Evolutionary conservation across 2,329 filamentous ascomycete species (phyloP).

Genomic region (Escovopsis sp.): DNA sequence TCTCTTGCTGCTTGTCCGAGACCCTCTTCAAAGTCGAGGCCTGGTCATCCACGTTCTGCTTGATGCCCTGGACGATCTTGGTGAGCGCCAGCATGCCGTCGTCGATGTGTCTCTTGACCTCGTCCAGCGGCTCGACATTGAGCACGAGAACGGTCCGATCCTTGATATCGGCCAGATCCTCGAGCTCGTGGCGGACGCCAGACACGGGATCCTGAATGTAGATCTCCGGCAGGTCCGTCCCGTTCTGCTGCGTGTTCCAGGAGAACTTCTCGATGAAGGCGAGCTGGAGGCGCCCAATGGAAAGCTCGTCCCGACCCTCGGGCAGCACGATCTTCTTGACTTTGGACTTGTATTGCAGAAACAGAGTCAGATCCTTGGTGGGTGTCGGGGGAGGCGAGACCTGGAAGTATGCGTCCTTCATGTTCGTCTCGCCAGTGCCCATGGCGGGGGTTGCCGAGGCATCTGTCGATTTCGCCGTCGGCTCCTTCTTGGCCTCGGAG

Average conservation of each 20-base stretch:
- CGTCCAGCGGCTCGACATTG: slow-evolving; percentile 84
- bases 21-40: slow-evolving; percentile 69
- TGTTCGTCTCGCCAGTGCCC: slow-evolving; percentile 27
- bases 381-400: slow-evolving; percentile 48
- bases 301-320: slow-evolving; percentile 71
- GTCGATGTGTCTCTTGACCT: slow-evolving; percentile 92
- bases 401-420: slow-evolving; percentile 34
- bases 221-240: slow-evolving; percentile 84
- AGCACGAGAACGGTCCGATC: slow-evolving; percentile 89
- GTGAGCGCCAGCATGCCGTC: slow-evolving; percentile 73
- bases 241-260: slow-evolving; percentile 94
- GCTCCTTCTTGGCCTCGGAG: slow-evolving; percentile 6
- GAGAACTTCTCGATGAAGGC: slow-evolving; percentile 99
- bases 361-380: slow-evolving; percentile 81
- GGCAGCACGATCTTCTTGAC: slow-evolving; percentile 90
- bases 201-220: slow-evolving; percentile 95
- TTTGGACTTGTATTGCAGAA: slow-evolving; percentile 90
- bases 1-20: slow-evolving; percentile 78
- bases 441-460: slow-evolving; percentile 5
- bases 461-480: slow-evolving; percentile 11
- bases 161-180: slow-evolving; percentile 85
- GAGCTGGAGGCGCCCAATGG: slow-evolving; percentile 74
- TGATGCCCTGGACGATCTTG: slow-evolving; percentile 71
- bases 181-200: slow-evolving; percentile 89
- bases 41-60: slow-evolving; percentile 71